A percentile compares a stretch with the other conserved stretches of the same genome.
Evolutionary conservation across 2,329 filamentous ascomycete species (phyloP).

Genomic region (Neofusicoccum umdonicola): DNA sequence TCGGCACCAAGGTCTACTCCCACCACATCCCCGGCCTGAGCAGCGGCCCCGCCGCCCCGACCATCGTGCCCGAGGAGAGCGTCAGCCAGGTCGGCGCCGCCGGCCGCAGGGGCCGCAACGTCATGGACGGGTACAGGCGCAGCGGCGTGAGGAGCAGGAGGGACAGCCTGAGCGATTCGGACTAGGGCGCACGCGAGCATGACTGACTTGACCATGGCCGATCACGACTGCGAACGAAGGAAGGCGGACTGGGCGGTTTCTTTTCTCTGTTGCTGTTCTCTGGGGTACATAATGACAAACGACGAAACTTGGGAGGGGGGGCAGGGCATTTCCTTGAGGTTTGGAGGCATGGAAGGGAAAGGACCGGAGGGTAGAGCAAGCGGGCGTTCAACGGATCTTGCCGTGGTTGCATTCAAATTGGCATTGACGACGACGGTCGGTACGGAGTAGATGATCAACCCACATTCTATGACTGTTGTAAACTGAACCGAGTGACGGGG

Average conservation of each 20-base stretch:
- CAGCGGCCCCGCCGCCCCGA: constrained; percentile 24
- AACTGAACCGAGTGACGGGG: neutral
- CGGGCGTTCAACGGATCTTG: neutral
- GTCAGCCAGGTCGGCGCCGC: constrained; percentile 39
- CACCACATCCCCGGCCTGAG: constrained; percentile 57
- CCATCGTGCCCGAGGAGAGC: constrained; percentile 36
- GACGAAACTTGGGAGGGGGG: neutral
- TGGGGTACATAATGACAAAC: neutral
- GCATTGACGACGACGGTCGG: neutral
- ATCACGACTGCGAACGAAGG: too few relatives aligned
- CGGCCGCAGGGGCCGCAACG: constrained; percentile 37
- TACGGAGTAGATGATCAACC: neutral
- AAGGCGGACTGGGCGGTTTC: neutral
- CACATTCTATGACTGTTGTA: too few relatives aligned
- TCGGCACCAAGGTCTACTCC: constrained; percentile 55
- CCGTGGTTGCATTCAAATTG: neutral
- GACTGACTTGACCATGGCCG: too few relatives aligned
- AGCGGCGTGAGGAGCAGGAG: constrained; percentile 45
- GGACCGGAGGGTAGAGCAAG: neutral
- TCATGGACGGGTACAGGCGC: constrained; percentile 42
- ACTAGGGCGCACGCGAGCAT: neutral
- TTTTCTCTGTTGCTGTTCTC: neutral
- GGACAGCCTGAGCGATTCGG: constrained; percentile 52
- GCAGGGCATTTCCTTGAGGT: neutral
- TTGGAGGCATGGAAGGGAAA: too few relatives aligned